A percentile compares a stretch with the other conserved stretches of the same genome.
These are phyloP conservation scores for Aspergillus brasiliensis DNA, from an alignment of 2,329 filamentous ascomycete genomes.

Conservation along the genomic window DNA sequence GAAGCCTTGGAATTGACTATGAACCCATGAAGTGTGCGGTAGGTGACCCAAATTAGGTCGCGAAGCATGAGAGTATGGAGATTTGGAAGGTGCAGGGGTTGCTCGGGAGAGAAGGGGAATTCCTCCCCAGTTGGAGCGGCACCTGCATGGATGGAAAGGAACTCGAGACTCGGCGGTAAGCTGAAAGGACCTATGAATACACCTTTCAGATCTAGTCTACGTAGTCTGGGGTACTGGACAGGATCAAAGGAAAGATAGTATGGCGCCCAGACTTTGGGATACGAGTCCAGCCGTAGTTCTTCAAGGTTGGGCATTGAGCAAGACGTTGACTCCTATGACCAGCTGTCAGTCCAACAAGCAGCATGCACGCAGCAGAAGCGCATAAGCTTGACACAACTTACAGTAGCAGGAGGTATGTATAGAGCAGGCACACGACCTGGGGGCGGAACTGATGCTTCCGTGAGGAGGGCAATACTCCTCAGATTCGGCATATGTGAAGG, in stretches of 20 bases:
- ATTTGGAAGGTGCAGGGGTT: constrained; percentile 25
- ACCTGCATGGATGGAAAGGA: constrained; percentile 31
- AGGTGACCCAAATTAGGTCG: constrained; percentile 29
- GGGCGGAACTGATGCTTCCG: constrained; percentile 17
- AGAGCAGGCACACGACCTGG: constrained; percentile 18
- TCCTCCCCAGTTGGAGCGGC: constrained; percentile 12
- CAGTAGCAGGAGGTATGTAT: constrained; percentile 18
- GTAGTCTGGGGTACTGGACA: constrained; percentile 25
- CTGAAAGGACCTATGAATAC: constrained; percentile 24
- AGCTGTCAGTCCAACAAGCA: not conserved
- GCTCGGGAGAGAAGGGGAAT: constrained; percentile 12
- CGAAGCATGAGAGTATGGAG: constrained; percentile 32
- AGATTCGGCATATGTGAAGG: constrained; percentile 34
- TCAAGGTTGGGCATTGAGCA: constrained; percentile 33
- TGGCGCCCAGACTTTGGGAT: constrained; percentile 23
- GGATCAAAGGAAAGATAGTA: constrained; percentile 21
- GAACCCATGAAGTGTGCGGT: constrained; percentile 16
- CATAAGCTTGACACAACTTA: not conserved
- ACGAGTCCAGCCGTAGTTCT: constrained; percentile 34
- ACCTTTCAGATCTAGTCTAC: constrained; percentile 32
- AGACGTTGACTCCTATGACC: constrained; percentile 13
- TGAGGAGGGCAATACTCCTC: constrained; percentile 29
- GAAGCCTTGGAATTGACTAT: constrained; percentile 24
- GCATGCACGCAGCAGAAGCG: not conserved
- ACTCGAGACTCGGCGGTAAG: constrained; percentile 33